phyloP scores from a whole-genome alignment of 257 asterid genomes.

The Solanum okadae region DNA sequence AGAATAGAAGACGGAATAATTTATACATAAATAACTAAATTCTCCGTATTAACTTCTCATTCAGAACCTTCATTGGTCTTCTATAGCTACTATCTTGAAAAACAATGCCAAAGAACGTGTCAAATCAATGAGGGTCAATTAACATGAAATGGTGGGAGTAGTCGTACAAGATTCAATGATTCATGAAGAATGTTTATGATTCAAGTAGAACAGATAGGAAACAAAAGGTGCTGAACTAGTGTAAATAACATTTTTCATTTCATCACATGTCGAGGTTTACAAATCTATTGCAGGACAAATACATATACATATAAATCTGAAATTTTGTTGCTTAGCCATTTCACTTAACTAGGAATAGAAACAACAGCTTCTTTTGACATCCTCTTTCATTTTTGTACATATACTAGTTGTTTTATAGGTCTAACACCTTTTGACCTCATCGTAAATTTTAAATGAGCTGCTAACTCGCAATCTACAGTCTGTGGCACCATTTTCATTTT shows the following conservation, averaged over 20 bases:
- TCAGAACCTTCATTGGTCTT: background rate
- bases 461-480: constrained; percentile 37
- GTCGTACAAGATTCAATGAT: background rate
- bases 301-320: background rate
- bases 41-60: background rate
- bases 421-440: background rate
- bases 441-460: constrained; percentile 1
- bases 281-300: background rate
- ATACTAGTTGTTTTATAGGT: background rate
- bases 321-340: background rate
- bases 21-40: background rate
- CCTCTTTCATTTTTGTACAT: background rate
- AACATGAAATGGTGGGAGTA: background rate
- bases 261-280: background rate
- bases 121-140: background rate
- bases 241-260: background rate
- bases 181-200: background rate
- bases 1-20: no score
- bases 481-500: constrained; percentile 33
- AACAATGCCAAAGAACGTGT: background rate
- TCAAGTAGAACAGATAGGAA: background rate
- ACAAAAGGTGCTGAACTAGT: background rate
- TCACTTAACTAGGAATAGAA: background rate
- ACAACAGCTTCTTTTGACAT: background rate
- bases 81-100: background rate